Conservation (phyloP, 345 rosid species). For the Salix arbutifolia region DNA sequence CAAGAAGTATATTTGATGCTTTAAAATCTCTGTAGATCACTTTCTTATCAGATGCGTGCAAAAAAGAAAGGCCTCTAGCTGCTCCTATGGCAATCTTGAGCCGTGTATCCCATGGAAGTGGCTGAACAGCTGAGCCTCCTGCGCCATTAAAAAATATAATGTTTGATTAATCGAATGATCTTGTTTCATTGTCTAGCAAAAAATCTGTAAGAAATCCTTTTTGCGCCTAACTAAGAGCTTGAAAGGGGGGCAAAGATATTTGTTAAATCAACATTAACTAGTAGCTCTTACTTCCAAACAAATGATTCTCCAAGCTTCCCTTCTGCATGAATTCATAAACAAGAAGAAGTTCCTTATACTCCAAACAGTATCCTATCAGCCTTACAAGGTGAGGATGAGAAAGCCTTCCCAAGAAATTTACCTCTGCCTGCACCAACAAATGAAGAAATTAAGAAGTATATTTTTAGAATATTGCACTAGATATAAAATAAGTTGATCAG, state of each 20-base stretch:
- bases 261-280: background rate
- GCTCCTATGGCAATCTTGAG: constrained; percentile 81
- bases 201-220: background rate
- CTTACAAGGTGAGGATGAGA: constrained; percentile 87
- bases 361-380: constrained; percentile 78
- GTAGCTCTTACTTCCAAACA: constrained; percentile 64
- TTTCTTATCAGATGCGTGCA: constrained; percentile 80
- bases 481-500: background rate
- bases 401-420: constrained; percentile 74
- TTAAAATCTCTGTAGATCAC: constrained; percentile 91
- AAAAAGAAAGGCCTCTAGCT: constrained; percentile 68
- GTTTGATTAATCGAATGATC: background rate
- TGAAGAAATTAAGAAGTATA: background rate
- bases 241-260: background rate
- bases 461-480: background rate
- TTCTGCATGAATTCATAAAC: constrained; percentile 87
- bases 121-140: constrained; percentile 80
- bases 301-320: constrained; percentile 93
- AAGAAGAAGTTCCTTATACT: constrained; percentile 75
- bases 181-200: background rate
- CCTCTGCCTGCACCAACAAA: constrained; percentile 59
- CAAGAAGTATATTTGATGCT: constrained; percentile 86
- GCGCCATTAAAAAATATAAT: constrained; percentile 7
- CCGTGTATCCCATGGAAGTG: constrained; percentile 71
- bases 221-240: background rate